Base-by-base conservation (phyloP, 257 asterid species). In the Fraxinus anomala region DNA sequence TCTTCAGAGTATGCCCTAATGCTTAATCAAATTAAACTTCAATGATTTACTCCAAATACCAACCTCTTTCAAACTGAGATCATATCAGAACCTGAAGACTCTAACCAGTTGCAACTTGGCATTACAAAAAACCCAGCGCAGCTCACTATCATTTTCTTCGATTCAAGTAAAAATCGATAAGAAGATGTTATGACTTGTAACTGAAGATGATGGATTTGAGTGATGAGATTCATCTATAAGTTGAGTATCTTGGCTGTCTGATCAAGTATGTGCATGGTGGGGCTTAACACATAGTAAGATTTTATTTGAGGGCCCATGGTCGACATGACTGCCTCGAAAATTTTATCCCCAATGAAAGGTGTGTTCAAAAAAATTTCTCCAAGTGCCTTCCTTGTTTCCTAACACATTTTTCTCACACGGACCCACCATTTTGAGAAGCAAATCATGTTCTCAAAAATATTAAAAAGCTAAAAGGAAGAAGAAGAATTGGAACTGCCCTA, bases 351-450 rank as follows among this genome's bases (percentile, higher is more conserved):
- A 26, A 28, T 4, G 12, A 40, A 74, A 56, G 59, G 54, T 65
- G 23, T 69, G 19, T 6, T 76, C 34, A 13, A 54, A 56, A 56
- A 6, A 24, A 21, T 59, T 44, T 54, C 67, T 71, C 16, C 67
- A 13, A 21, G 69, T 23, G 59, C 21, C 56, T 82, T 70, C 44
- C 68, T 73, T 42, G 49, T 34, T 39, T 14, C 42, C 39, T 5
- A n/a, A 17, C 19, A 24, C 21, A 39, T 12, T 34, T 37, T 3
- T 72, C 75, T 4, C 28, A 42, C 37, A 28, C 39, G 77, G 77
- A 26, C 81, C 51, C 23, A 34, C 81, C 56, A 51, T 21, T 39
- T 34, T 4, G 13, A 81, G 44, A 40, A 51, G 34, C 59, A 73
- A 24, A 2, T 63, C 73, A 68, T 24, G 23, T 54, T 30, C 24